A percentile compares a stretch with the other conserved stretches of the same genome.
phyloP scores from a whole-genome alignment of 1,139 yeast species.

The Spathaspora sp. region DNA sequence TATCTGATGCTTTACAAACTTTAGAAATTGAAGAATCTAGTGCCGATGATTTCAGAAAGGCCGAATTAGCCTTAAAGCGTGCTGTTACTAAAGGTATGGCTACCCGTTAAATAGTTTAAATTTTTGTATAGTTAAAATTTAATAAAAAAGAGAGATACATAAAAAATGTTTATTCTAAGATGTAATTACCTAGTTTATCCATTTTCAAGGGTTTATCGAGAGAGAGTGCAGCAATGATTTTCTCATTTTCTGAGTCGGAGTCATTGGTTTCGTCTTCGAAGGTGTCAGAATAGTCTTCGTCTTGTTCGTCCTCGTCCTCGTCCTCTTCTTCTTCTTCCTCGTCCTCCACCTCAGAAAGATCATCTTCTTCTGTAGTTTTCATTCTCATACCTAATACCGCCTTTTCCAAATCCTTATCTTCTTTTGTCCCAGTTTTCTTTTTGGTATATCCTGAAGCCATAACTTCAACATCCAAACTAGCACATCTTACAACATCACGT shows the following conservation, averaged over 20 bases:
- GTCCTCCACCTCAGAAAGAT: constrained; percentile 28
- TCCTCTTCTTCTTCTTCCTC: constrained; percentile 30
- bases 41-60: constrained; percentile 98
- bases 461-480: constrained; percentile 75
- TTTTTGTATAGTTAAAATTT: constrained; percentile 15
- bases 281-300: constrained; percentile 27
- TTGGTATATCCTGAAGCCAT: constrained; percentile 90
- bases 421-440: constrained; percentile 53
- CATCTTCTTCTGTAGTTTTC: constrained; percentile 28
- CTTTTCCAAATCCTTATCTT: constrained; percentile 65
- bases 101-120: constrained; percentile 71
- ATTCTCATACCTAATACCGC: constrained; percentile 69
- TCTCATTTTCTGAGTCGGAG: constrained; percentile 59
- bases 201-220: constrained; percentile 57
- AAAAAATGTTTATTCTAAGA: constrained; percentile 39
- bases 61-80: constrained; percentile 98
- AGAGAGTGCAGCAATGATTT: constrained; percentile 66
- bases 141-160: constrained; percentile 11
- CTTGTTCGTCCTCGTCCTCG: constrained; percentile 31
- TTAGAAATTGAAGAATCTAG: constrained; percentile 95
- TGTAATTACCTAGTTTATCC: constrained; percentile 81
- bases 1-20: constrained; percentile 97
- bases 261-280: constrained; percentile 32
- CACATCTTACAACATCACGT: constrained; percentile 69
- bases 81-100: constrained; percentile 99